Evolutionary conservation across 768 basidiomycete genomes (phyloP), one percentile per base, ranked within the genome.

Genomic region (Pleurotus tuber-regium): DNA sequence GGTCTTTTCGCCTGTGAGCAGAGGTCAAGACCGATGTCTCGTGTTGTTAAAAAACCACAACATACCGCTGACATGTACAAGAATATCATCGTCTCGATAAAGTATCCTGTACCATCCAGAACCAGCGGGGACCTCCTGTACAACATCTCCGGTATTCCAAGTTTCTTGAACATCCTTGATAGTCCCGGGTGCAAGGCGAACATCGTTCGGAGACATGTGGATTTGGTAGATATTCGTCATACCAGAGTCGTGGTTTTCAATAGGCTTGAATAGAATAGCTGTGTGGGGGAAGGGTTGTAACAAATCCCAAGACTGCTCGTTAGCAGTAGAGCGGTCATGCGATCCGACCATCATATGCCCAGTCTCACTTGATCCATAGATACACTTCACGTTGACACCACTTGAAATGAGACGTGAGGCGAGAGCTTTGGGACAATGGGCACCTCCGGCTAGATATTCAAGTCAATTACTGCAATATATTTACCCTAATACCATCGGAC

Each of bases 141-240:
- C 54, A 16, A 55, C 54, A 36, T 55, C 54, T 2, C 54, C 54
- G 21, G 54, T 55, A 36, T 55, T 55, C 54, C 54, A 55, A n/a
- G 54, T 52, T 16, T 43, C 41, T 12, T 35, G 14, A 16, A 24
- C 51, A 41, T 29, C 16, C 9, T 36, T 16, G 11, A 55, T 28
- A 14, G 52, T 51, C 24, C 25, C 14, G 8, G 38, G 38, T 11
- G 54, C 54, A 11, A 55, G 30, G 14, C 54, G 40, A 18, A 51
- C 28, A 25, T 55, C 54, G 24, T 28, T 26, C 4, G 29, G 43
- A 1, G 39, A 12, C 50, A 55, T 52, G 14, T 55, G 52, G 12
- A 53, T 35, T 38, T 53, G 43, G 31, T 25, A 53, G 4, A 48
- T 7, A 21, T 42, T 47, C 4, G 33, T 21, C 12, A 7, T 29